Percentiles rank a stretch among this genome's conserved stretches.
Conservation (phyloP, 495 filamentous ascomycete species). For the Neurospora tetraspora region DNA sequence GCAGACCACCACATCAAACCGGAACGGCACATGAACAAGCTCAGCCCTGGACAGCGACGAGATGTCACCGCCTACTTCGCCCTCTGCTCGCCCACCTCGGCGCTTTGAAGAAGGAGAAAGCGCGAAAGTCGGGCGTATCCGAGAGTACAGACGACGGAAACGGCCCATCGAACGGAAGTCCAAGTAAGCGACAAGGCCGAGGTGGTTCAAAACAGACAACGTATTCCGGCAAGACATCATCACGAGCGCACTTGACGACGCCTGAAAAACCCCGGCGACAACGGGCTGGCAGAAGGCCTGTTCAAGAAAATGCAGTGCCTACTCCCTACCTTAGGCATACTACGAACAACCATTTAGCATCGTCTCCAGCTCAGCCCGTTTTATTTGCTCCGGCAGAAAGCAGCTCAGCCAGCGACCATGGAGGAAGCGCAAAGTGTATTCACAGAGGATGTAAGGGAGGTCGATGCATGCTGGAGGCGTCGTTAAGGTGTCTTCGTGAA, state of each 20-base stretch:
- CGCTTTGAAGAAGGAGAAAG: constrained; percentile 36
- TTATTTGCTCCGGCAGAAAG: not conserved
- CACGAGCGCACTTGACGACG: constrained; percentile 1
- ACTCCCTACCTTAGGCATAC: constrained; percentile 20
- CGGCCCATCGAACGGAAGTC: not conserved
- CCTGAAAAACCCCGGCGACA: constrained; percentile 9
- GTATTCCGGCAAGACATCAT: constrained; percentile 15
- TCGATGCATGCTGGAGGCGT: constrained; percentile 9
- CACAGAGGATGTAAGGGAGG: constrained; percentile 4
- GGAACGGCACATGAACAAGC: constrained; percentile 1
- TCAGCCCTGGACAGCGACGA: constrained; percentile 43
- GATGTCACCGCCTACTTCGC: constrained; percentile 46
- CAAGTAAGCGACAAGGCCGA: not conserved
- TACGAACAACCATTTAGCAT: constrained; percentile 13
- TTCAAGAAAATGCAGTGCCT: constrained; percentile 13
- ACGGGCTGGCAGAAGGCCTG: constrained; percentile 1
- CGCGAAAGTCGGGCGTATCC: not conserved
- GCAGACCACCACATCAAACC: not conserved
- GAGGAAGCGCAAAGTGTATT: not conserved
- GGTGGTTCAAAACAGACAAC: not conserved
- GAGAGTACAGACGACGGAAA: not conserved
- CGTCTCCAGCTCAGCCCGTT: constrained; percentile 1
- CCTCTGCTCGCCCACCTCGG: constrained; percentile 43
- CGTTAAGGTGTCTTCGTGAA: too few species aligned
- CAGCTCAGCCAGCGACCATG: not conserved